Evolutionary conservation across 306 rosid genomes (phyloP).

Genomic region (Quercus robur): DNA sequence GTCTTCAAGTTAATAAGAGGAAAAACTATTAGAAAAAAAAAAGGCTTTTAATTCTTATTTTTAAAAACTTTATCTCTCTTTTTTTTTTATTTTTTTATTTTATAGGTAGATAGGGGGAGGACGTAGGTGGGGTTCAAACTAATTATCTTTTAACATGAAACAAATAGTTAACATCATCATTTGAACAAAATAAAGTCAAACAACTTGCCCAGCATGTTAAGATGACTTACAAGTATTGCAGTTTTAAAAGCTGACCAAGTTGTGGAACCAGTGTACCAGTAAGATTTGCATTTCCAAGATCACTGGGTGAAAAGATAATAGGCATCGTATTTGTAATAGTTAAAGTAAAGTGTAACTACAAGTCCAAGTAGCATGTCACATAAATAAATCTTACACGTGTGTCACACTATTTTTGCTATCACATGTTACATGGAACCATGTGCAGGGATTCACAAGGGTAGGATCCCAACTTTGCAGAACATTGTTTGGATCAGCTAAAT

Average conservation of each 20-base stretch:
- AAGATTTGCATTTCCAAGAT: constrained; percentile 94
- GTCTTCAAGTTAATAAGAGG: too few species aligned
- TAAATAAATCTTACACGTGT: constrained; percentile 73
- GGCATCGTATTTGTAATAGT: neutral
- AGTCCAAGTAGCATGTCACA: constrained; percentile 5
- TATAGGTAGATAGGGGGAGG: too few species aligned
- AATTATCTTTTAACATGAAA: neutral
- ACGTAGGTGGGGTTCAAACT: too few species aligned
- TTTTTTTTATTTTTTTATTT: too few species aligned
- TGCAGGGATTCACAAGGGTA: constrained; percentile 90
- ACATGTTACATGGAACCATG: constrained; percentile 96
- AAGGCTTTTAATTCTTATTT: too few species aligned
- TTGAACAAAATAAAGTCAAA: neutral
- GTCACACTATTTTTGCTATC: constrained; percentile 75
- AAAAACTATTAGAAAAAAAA: too few species aligned
- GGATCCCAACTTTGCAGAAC: constrained; percentile 95
- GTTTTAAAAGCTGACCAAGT: constrained; percentile 67
- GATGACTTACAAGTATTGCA: constrained; percentile 87
- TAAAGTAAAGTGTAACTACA: neutral
- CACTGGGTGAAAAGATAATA: constrained; percentile 50
- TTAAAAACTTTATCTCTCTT: too few species aligned
- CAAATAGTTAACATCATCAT: neutral
- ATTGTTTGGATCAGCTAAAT: constrained; percentile 77
- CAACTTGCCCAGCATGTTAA: neutral
- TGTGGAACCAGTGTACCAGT: constrained; percentile 69